Conservation (phyloP, 768 basidiomycete species). For the Boletus subparvulus region DNA sequence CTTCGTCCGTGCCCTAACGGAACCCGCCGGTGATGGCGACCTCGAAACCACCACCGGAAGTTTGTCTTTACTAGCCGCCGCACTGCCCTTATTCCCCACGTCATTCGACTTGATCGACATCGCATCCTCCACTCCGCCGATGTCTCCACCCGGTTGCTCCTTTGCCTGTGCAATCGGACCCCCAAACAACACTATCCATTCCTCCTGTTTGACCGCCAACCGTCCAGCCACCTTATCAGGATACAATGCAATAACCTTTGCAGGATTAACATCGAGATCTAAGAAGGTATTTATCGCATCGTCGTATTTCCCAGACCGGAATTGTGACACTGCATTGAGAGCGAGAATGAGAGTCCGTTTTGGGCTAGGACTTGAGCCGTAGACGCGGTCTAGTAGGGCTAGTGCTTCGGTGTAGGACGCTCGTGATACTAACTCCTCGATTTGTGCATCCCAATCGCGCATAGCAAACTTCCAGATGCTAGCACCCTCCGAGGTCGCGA, state of each 20-base stretch:
- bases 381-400: conserved; percentile 59
- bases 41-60: conserved; percentile 17
- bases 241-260: conserved; percentile 89
- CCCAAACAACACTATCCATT: conserved; percentile 83
- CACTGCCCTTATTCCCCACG: conserved; percentile 24
- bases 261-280: conserved; percentile 87
- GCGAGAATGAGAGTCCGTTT: conserved; percentile 61
- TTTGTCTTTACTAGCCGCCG: conserved; percentile 25
- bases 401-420: conserved; percentile 78
- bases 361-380: conserved; percentile 8
- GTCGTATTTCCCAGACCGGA: conserved; percentile 66
- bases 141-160: conserved; percentile 4
- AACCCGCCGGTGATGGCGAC: conserved; percentile 38
- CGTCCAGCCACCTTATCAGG: conserved; percentile 80
- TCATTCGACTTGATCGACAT: conserved; percentile 28
- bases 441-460: conserved; percentile 74
- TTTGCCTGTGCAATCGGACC: conserved; percentile 47
- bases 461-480: conserved; percentile 75
- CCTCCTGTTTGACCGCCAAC: conserved; percentile 61
- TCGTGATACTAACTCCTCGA: conserved; percentile 75
- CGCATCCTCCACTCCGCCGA: conserved; percentile 23
- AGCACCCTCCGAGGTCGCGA: conserved; percentile 68
- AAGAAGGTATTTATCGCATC: conserved; percentile 85
- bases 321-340: conserved; percentile 77
- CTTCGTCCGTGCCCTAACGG: conserved; percentile 52